Evolutionary conservation across 1,284 basidiomycete genomes (phyloP), one percentile per base, ranked within the genome.

Genomic region (Macrocystidia cucumis): DNA sequence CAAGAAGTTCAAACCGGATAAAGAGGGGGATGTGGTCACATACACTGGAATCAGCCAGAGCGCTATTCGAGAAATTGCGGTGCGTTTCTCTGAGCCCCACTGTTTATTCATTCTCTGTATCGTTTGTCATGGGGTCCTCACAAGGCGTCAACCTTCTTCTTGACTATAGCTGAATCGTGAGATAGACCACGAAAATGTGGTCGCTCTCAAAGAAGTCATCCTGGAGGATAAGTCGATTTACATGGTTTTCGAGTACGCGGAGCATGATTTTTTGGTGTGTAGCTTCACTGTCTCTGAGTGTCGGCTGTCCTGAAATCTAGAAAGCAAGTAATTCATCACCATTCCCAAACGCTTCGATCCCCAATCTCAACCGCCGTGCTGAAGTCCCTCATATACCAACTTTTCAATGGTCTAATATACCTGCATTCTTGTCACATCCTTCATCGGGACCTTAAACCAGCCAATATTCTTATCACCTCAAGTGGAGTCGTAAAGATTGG

Each of bases 1-100:
- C 65, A 99, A 99, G 67, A 99, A 98, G 60, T 98, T 98, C 69
- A 99, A 99, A 57, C 93, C 95, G 0, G 96, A 98, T 67, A 98
- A 98, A 57, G 92, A 96, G 62, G 91, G 91, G 21, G 92, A 96
- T 52, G 80, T 90, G 2, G 64, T 85, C 34, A 90, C 88, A 1
- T 98, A 97, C 56, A 96, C 92, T 5, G 96, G 96, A 3, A 95
- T 99, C 52, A 95, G 90, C 52, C 96, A 98, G 64, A 93, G 89
- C 59, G 96, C 93, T 11, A 89, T 93, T 51, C 72, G 91, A 42
- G 95, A 98, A 60, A 98, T 98, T 47, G 90, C 91, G 43, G 90
- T 93, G 46, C 49, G 87, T 66, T 25, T 12, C 16, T 8, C 9
- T 8, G 24, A 18, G 25, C 27, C 6, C n/a, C n/a, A n/a, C 8